These are phyloP conservation scores for Argentina anserina DNA, from an alignment of 306 rosid species.

Conservation along the genomic window DNA sequence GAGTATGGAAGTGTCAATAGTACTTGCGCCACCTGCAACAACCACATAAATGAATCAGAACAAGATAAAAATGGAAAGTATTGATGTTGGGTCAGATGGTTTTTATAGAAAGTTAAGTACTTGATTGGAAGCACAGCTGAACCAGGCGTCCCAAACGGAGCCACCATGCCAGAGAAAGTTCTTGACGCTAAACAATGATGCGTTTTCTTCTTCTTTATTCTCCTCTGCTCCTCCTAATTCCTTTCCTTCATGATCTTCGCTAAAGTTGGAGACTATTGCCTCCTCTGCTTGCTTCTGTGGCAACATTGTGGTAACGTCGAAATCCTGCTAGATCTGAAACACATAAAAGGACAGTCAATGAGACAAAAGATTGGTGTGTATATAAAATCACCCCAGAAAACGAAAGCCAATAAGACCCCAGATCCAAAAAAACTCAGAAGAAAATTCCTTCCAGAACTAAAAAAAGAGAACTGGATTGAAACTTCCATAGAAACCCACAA, in stretches of 20 bases:
- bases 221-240: slow-evolving; percentile 26
- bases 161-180: slow-evolving; percentile 94
- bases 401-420: slow-evolving; percentile 47
- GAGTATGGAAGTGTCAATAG: slow-evolving; percentile 93
- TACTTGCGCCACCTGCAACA: slow-evolving; percentile 84
- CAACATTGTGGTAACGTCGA: slow-evolving; percentile 60
- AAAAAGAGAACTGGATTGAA: not conserved
- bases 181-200: slow-evolving; percentile 52
- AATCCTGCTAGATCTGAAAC: slow-evolving; percentile 59
- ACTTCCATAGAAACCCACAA: slow-evolving; percentile 15
- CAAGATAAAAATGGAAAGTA: not conserved
- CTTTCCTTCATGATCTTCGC: slow-evolving; percentile 43
- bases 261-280: slow-evolving; percentile 67
- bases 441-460: slow-evolving; percentile 19
- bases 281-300: slow-evolving; percentile 84
- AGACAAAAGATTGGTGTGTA: slow-evolving; percentile 35
- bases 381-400: slow-evolving; percentile 45
- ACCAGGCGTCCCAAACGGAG: slow-evolving; percentile 99
- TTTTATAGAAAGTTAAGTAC: slow-evolving; percentile 26
- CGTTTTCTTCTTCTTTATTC: slow-evolving; percentile 31
- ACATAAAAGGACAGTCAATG: slow-evolving; percentile 39
- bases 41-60: not conserved
- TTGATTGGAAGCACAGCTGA: slow-evolving; percentile 98
- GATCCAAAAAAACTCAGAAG: slow-evolving; percentile 34
- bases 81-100: not conserved